Conservation (phyloP, 2,329 filamentous ascomycete species). For the Monosporascus sp. region DNA sequence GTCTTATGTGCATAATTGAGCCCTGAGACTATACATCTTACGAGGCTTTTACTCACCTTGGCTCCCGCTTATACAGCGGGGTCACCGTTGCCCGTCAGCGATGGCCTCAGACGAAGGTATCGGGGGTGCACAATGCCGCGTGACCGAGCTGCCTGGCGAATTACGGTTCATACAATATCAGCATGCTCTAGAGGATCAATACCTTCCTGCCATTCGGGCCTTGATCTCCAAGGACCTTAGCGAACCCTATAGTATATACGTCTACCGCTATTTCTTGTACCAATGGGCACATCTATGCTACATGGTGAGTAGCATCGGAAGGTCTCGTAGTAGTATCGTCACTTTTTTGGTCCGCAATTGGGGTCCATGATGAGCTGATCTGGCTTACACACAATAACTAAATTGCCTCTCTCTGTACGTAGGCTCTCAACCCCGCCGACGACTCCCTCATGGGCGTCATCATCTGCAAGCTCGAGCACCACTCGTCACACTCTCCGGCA, state of each 20-base stretch:
- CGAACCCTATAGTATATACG: constrained; percentile 98
- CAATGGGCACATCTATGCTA: constrained; percentile 98
- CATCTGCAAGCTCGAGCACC: constrained; percentile 88
- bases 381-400: not conserved
- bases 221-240: constrained; percentile 95
- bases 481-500: constrained; percentile 71
- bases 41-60: too few relatives aligned
- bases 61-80: too few relatives aligned
- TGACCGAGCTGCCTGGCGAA: constrained; percentile 36
- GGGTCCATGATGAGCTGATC: not conserved
- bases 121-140: constrained; percentile 24
- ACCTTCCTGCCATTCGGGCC: constrained; percentile 82
- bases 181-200: constrained; percentile 53
- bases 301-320: constrained; percentile 55
- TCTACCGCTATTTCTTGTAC: constrained; percentile 96
- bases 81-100: too few relatives aligned
- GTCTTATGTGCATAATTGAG: too few relatives aligned
- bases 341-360: too few relatives aligned
- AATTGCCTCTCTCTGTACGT: not conserved
- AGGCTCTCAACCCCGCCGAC: constrained; percentile 57
- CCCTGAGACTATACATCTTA: too few relatives aligned
- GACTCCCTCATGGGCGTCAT: constrained; percentile 78
- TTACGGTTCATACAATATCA: constrained; percentile 58
- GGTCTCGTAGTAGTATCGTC: constrained; percentile 9
- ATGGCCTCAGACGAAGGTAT: constrained; percentile 20